These are phyloP conservation scores for Camillea tinctor DNA, from an alignment of 2,329 filamentous ascomycete species.

Conservation along the genomic window DNA sequence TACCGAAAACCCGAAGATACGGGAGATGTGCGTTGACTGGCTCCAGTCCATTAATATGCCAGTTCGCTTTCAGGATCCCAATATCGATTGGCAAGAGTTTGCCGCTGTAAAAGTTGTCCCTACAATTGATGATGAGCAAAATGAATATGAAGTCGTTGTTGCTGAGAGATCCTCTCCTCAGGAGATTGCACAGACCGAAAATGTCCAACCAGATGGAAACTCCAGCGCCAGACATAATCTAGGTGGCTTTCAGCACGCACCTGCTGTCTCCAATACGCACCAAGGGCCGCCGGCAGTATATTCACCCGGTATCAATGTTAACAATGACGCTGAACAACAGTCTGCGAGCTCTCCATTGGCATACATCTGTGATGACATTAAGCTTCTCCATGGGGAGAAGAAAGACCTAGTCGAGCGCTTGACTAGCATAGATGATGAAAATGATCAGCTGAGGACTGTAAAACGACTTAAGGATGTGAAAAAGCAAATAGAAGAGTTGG, in stretches of 20 bases:
- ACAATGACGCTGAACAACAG: no score
- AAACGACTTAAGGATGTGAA: neutral
- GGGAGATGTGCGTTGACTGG: conserved; percentile 18
- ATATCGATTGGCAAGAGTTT: neutral
- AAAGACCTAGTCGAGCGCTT: neutral
- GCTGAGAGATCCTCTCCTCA: neutral
- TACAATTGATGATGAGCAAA: neutral
- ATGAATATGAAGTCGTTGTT: neutral
- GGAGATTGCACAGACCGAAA: neutral
- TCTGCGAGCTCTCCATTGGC: no score
- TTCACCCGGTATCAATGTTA: no score
- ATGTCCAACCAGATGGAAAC: neutral
- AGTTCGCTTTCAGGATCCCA: conserved; percentile 1
- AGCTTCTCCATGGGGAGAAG: neutral
- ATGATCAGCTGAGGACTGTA: neutral
- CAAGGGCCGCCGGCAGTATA: no score
- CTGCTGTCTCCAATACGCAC: neutral
- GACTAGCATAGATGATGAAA: neutral
- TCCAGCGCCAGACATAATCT: neutral
- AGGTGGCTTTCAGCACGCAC: neutral
- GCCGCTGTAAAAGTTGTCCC: neutral
- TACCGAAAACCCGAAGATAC: conserved; percentile 12
- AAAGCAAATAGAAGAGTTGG: no score
- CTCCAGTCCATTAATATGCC: conserved; percentile 21
- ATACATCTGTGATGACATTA: no score